These are phyloP conservation scores for Castanopsis chinensis DNA, from an alignment of 306 rosid genomes.

Conservation along the genomic window DNA sequence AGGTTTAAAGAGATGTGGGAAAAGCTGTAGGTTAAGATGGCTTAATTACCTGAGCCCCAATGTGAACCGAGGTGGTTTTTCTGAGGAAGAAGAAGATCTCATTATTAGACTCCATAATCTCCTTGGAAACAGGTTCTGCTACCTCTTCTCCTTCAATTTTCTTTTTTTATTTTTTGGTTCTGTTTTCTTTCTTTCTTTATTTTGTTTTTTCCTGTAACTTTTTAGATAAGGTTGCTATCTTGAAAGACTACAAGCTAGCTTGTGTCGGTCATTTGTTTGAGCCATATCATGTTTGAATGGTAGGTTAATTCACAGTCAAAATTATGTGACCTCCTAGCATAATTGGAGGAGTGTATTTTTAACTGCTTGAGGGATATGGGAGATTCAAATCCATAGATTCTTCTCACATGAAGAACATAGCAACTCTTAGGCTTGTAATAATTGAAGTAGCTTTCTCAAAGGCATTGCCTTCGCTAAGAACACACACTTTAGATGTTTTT, in stretches of 20 bases:
- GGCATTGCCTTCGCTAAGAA: too few relatives aligned
- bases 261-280: neutral
- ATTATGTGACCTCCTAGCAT: neutral
- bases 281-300: neutral
- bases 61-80: slow-evolving; percentile 21
- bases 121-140: slow-evolving; percentile 32
- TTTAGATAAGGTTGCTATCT: too few relatives aligned
- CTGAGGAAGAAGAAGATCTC: slow-evolving; percentile 38
- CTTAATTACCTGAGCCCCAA: slow-evolving; percentile 33
- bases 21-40: slow-evolving; percentile 42
- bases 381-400: too few relatives aligned
- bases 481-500: too few relatives aligned
- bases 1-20: slow-evolving; percentile 31
- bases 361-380: too few relatives aligned
- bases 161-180: neutral
- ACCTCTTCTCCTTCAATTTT: neutral
- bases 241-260: too few relatives aligned
- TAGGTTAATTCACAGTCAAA: neutral
- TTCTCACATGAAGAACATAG: neutral
- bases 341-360: too few relatives aligned
- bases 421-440: too few relatives aligned
- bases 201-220: too few relatives aligned
- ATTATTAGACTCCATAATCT: slow-evolving; percentile 36
- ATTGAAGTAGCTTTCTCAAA: too few relatives aligned
- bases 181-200: neutral